A percentile compares a stretch with the other conserved stretches of the same genome.
These are phyloP conservation scores for Neoboletus subvelutipes DNA, from an alignment of 768 basidiomycete genomes.

Conservation along the genomic window DNA sequence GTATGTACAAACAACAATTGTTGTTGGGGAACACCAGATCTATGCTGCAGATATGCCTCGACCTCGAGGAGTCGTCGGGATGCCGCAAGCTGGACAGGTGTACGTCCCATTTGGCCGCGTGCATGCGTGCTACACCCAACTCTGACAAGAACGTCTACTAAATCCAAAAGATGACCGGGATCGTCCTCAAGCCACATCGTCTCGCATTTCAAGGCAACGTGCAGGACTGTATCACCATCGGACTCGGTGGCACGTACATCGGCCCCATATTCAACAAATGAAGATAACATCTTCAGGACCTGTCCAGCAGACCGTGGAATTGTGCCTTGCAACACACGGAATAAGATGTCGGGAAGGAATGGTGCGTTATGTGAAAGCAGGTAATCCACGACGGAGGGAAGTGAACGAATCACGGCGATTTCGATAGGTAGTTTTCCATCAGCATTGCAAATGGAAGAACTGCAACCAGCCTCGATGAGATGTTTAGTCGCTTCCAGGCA, in stretches of 20 bases:
- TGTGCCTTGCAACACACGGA: background rate
- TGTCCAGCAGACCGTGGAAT: rapidly evolving
- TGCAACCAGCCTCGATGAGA: background rate
- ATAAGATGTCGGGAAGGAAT: background rate
- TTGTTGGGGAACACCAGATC: too few relatives aligned
- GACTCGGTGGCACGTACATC: background rate
- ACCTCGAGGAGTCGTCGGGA: rapidly evolving
- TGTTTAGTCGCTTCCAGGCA: background rate
- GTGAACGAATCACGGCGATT: background rate
- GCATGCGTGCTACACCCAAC: background rate
- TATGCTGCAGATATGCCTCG: background rate
- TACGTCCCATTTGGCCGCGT: background rate
- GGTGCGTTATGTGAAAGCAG: background rate
- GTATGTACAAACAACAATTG: too few relatives aligned
- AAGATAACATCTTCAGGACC: background rate
- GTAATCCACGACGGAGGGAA: background rate
- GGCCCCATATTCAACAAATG: background rate
- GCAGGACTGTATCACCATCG: background rate
- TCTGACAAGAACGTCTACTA: background rate
- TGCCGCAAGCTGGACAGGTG: background rate
- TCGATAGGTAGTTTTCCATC: background rate
- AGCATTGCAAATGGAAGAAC: background rate
- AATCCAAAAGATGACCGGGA: background rate
- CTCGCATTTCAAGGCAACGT: background rate
- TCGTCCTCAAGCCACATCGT: too few relatives aligned